Evolutionary conservation across 805 yeast genomes (phyloP).

Genomic region (Saccharomycopsis malanga): DNA sequence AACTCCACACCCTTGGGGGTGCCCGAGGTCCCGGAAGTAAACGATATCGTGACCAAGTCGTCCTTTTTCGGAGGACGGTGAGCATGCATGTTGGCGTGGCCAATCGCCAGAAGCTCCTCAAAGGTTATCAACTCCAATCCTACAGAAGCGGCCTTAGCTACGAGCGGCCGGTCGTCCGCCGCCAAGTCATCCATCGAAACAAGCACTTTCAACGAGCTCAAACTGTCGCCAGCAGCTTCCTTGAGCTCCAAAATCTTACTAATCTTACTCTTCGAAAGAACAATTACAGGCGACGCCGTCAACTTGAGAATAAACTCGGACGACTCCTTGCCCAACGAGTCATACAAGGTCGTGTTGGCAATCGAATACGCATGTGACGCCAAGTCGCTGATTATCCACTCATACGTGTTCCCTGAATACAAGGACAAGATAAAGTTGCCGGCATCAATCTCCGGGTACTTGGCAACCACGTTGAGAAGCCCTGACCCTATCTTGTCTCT

Average conservation of each 20-base stretch:
- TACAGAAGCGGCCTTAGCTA: background rate
- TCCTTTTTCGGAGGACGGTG: slow-evolving; percentile 37
- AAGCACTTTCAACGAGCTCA: slow-evolving; percentile 24
- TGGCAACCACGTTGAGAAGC: slow-evolving; percentile 28
- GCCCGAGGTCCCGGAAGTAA: slow-evolving; percentile 65
- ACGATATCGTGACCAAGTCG: slow-evolving; percentile 45
- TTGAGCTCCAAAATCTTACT: slow-evolving; percentile 13
- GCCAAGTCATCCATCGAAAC: slow-evolving; percentile 14
- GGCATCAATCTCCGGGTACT: slow-evolving; percentile 22
- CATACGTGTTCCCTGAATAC: slow-evolving; percentile 42
- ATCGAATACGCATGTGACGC: slow-evolving; percentile 56
- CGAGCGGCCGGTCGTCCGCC: background rate
- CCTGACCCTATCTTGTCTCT: slow-evolving; percentile 43
- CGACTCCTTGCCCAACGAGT: slow-evolving; percentile 52
- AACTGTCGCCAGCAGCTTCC: slow-evolving; percentile 23
- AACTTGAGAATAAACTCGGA: slow-evolving; percentile 54
- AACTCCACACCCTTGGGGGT: slow-evolving; percentile 54
- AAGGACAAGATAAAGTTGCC: slow-evolving; percentile 24
- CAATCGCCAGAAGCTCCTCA: slow-evolving; percentile 30
- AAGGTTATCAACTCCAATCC: slow-evolving; percentile 31
- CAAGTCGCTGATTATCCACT: slow-evolving; percentile 65
- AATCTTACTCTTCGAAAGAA: slow-evolving; percentile 39
- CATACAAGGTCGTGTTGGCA: slow-evolving; percentile 47
- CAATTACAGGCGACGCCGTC: slow-evolving; percentile 50
- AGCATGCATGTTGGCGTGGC: slow-evolving; percentile 32